Conservation (phyloP, 768 basidiomycete species). For the Rhodotorula toruloides region DNA sequence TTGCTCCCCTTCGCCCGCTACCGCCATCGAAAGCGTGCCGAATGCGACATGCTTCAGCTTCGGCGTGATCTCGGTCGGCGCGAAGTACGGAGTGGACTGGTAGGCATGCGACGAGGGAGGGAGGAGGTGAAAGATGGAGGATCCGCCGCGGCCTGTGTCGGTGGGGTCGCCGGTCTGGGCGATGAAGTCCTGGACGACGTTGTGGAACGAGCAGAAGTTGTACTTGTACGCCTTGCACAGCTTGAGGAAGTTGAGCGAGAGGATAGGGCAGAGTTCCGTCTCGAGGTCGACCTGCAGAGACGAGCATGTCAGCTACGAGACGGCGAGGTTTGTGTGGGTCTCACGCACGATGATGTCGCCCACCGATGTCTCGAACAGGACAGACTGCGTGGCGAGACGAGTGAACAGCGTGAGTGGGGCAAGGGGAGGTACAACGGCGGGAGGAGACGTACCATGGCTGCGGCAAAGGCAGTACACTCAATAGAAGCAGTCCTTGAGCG, state of each 20-base stretch:
- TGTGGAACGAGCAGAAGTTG: slow-evolving; percentile 95
- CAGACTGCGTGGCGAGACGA: slow-evolving; percentile 56
- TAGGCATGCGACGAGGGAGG: slow-evolving; percentile 59
- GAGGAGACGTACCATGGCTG: slow-evolving; percentile 3
- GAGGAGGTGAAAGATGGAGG: slow-evolving; percentile 84
- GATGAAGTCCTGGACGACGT: slow-evolving; percentile 95
- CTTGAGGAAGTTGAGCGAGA: slow-evolving; percentile 93
- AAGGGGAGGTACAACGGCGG: neutral
- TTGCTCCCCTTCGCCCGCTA: slow-evolving; percentile 67
- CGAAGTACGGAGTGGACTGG: slow-evolving; percentile 35
- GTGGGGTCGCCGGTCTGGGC: slow-evolving; percentile 96
- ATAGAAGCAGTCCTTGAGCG: neutral
- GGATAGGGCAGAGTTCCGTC: slow-evolving; percentile 80
- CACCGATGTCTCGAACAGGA: slow-evolving; percentile 90
- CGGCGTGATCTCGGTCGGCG: slow-evolving; percentile 47
- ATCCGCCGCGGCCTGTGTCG: slow-evolving; percentile 88
- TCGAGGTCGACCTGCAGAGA: slow-evolving; percentile 69
- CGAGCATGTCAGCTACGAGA: neutral
- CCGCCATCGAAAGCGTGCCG: slow-evolving; percentile 96
- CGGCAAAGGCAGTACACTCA: neutral
- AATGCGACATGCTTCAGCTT: slow-evolving; percentile 73
- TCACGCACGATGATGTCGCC: slow-evolving; percentile 71
- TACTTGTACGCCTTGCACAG: slow-evolving; percentile 96
- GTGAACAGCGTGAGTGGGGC: neutral
- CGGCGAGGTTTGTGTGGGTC: neutral